phyloP scores from a whole-genome alignment of 495 filamentous ascomycete species.

The Penicilliopsis zonata region DNA sequence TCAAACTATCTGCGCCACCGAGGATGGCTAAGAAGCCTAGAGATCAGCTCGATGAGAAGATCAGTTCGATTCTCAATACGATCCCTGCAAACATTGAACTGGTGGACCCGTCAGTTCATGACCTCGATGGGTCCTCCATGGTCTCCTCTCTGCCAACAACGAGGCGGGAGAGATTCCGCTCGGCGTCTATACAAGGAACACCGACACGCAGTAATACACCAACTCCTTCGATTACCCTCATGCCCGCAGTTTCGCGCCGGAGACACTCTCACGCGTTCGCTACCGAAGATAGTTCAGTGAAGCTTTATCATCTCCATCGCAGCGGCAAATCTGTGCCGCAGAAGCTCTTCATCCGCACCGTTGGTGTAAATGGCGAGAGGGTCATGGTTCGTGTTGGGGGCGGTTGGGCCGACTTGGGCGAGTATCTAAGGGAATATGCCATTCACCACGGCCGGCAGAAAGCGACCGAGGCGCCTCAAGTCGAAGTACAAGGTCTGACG shows the following conservation, averaged over 20 bases:
- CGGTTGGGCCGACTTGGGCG: constrained; percentile 89
- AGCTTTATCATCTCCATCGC: constrained; percentile 86
- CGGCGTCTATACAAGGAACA: constrained; percentile 23
- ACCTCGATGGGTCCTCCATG: constrained; percentile 21
- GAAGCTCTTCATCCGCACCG: constrained; percentile 83
- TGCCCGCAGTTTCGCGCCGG: constrained; percentile 39
- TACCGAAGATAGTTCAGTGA: constrained; percentile 51
- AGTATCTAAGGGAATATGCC: constrained; percentile 90
- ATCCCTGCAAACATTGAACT: constrained; percentile 75
- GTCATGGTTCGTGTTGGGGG: constrained; percentile 97
- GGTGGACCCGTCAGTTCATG: constrained; percentile 31
- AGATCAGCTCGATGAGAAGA: constrained; percentile 71
- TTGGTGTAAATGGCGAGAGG: constrained; percentile 80
- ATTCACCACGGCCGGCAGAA: constrained; percentile 62
- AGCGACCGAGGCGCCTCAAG: constrained; percentile 27
- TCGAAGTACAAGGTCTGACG: constrained; percentile 30
- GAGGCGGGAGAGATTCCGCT: constrained; percentile 17
- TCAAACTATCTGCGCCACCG: constrained; percentile 19
- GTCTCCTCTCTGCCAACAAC: constrained; percentile 27
- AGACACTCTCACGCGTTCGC: constrained; percentile 23
- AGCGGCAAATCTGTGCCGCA: constrained; percentile 71
- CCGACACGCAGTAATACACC: constrained; percentile 35
- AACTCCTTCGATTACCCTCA: constrained; percentile 58
- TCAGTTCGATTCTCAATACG: constrained; percentile 68
- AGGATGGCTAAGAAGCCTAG: constrained; percentile 33